Evolutionary conservation across 2,329 filamentous ascomycete species (phyloP), one percentile per base, ranked within the genome.

Genomic region (Colletotrichum neosansevieriae): DNA sequence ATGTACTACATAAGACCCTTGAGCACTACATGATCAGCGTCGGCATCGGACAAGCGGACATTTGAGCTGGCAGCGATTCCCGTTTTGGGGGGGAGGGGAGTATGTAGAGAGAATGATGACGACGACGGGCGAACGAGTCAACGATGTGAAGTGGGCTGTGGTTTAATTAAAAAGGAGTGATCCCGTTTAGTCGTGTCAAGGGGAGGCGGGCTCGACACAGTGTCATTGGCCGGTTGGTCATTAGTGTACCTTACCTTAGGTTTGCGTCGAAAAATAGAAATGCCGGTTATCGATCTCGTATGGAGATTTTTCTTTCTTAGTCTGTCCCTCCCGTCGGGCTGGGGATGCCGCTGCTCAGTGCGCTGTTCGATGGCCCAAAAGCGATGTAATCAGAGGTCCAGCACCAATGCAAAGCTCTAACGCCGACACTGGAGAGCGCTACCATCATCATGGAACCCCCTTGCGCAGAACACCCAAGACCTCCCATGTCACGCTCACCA

Each of bases 241-340:
- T n/a, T n/a, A n/a, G n/a, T n/a, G n/a, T n/a, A n/a, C n/a, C n/a
- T n/a, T n/a, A n/a, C n/a, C n/a, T n/a, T n/a, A n/a, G n/a, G n/a
- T n/a, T n/a, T n/a, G n/a, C n/a, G n/a, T 36, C 50, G 51, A 67
- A 49, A 68, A 68, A 68, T 68, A 68, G 65, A 68, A 65, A 59
- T 65, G 40, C 65, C 65, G 65, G 64, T 68, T 65, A 67, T 67
- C 65, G 65, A 67, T 67, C 65, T 64, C 60, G 45, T 54, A 67
- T 58, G 60, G 65, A 64, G 60, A 61, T 61, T 66, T 24, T 53
- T 53, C 12, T 38, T 38, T 38, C 36, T 38, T 38, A 12, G 36
- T 11, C 36, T 11, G 12, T 15, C 36, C 34, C 36, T 29, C 29
- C 29, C 29, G 29, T 2, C 36, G 36, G 42, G 17, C 42, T n/a